A percentile compares a stretch with the other conserved stretches of the same genome.
Conservation (phyloP, 148 eudicot species). For the Tetragonia tetragonoides region DNA sequence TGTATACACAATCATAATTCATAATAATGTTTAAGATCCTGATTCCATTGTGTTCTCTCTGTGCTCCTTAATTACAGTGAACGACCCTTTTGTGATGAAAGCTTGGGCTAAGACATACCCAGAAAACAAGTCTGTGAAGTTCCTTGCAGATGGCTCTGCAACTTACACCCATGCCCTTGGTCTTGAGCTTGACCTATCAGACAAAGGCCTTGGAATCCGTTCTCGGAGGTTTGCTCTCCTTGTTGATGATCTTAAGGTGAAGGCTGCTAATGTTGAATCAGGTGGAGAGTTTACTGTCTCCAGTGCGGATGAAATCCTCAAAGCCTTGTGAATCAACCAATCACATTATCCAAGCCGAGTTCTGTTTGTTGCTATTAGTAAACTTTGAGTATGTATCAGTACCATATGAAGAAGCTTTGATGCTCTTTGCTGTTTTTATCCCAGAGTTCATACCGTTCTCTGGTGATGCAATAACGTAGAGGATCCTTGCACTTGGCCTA, state of each 20-base stretch:
- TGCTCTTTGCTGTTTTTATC: neutral
- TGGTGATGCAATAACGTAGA: slow-evolving; percentile 19
- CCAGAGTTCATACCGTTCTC: slow-evolving; percentile 1
- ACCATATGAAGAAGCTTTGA: neutral
- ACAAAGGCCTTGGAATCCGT: slow-evolving; percentile 61
- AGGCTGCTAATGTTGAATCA: slow-evolving; percentile 57
- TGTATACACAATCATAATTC: neutral
- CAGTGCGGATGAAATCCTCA: slow-evolving; percentile 69
- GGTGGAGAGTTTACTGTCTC: slow-evolving; percentile 80
- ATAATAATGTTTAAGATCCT: neutral
- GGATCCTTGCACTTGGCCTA: neutral
- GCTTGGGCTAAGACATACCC: slow-evolving; percentile 83
- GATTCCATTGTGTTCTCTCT: neutral
- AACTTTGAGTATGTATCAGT: neutral
- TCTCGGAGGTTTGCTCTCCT: slow-evolving; percentile 67
- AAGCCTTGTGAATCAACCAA: slow-evolving; percentile 47
- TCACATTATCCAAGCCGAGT: neutral
- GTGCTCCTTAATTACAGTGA: slow-evolving; percentile 45
- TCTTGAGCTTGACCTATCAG: slow-evolving; percentile 68
- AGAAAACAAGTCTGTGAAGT: slow-evolving; percentile 69
- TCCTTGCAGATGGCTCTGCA: slow-evolving; percentile 75
- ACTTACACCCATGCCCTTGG: slow-evolving; percentile 67
- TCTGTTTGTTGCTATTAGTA: neutral
- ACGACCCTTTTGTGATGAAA: slow-evolving; percentile 88
- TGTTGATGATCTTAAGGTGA: slow-evolving; percentile 71